Conservation (phyloP, 2,329 filamentous ascomycete genomes). For the Emmonsiellopsis sp. region DNA sequence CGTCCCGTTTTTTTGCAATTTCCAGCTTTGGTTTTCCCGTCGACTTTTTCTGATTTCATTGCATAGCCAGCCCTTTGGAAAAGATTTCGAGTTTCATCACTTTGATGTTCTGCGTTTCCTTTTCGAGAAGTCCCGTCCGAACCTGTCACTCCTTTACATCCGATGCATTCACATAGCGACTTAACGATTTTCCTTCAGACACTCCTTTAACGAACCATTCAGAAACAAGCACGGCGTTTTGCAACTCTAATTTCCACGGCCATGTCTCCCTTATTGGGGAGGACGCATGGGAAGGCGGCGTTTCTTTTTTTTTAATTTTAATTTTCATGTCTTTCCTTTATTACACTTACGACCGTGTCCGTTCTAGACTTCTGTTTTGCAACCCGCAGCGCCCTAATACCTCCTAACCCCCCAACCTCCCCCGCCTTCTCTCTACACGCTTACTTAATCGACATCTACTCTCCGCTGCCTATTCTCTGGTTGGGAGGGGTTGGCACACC, state of each 20-base stretch:
- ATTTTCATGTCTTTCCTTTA: constrained; percentile 1
- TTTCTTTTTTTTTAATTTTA: not conserved
- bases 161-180: constrained; percentile 10
- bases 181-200: constrained; percentile 22
- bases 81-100: not conserved
- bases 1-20: not conserved
- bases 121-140: constrained; percentile 3
- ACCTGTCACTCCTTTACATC: constrained; percentile 12
- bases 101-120: constrained; percentile 4
- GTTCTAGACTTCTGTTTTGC: not conserved
- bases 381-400: not conserved
- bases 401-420: not conserved
- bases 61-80: constrained; percentile 1
- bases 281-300: not conserved
- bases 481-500: not conserved
- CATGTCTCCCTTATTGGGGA: constrained; percentile 7
- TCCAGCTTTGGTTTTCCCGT: not conserved
- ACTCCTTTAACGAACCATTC: constrained; percentile 19
- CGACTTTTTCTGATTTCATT: not conserved
- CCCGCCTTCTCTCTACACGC: not conserved
- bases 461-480: not conserved
- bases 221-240: constrained; percentile 15
- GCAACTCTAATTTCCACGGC: not conserved
- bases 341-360: not conserved
- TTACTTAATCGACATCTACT: not conserved